Percentiles rank a stretch among this genome's conserved stretches.
Evolutionary conservation across 108 stramenopile species (phyloP).

Genomic region (Cyclotella choctawhatcheeana): DNA sequence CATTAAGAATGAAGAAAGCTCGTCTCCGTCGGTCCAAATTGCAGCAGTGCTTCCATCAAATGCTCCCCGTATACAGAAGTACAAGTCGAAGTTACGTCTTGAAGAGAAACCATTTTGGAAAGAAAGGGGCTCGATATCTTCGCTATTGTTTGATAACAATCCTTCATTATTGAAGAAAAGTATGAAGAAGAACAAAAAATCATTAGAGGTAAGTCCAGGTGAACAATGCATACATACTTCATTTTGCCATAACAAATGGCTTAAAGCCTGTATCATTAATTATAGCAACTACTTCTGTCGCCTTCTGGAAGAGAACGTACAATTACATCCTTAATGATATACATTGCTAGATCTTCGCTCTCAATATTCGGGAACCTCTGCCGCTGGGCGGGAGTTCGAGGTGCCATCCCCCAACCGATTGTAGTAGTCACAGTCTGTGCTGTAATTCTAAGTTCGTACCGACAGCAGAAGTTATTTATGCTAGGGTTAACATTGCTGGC

Average conservation of each 20-base stretch:
- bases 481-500: conserved; percentile 57
- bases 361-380: conserved; percentile 49
- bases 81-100: conserved; percentile 16
- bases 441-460: conserved; percentile 44
- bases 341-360: conserved; percentile 25
- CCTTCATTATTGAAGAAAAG: not conserved
- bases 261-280: no score
- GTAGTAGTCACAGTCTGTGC: conserved; percentile 56
- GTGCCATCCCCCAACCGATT: conserved; percentile 72
- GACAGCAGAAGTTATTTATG: conserved; percentile 46
- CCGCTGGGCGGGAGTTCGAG: conserved; percentile 75
- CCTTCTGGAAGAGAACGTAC: conserved; percentile 34
- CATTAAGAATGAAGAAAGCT: not conserved
- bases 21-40: not conserved
- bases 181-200: conserved; percentile 5
- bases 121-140: conserved; percentile 38
- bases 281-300: conserved; percentile 36
- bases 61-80: no score
- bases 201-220: conserved; percentile 32
- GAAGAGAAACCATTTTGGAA: conserved; percentile 49
- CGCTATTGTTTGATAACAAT: conserved; percentile 42
- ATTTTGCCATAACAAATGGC: no score
- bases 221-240: no score
- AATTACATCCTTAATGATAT: conserved; percentile 37
- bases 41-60: no score